Evolutionary conservation across 257 asterid genomes (phyloP).

Genomic region (Craterostigma plantagineum): DNA sequence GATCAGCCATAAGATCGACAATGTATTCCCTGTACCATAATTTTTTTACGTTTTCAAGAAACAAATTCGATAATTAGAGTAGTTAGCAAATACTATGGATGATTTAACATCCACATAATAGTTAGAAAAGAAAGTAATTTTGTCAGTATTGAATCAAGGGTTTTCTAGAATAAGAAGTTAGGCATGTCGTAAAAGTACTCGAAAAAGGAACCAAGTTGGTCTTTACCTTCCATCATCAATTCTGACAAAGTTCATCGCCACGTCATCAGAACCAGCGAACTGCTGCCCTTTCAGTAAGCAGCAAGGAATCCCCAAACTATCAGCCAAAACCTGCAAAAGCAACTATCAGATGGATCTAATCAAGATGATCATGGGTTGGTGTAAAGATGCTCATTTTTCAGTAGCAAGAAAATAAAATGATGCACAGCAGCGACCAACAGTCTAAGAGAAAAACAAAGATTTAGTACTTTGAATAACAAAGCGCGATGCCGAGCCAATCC

Average conservation of each 20-base stretch:
- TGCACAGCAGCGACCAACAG: not conserved
- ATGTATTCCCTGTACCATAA: constrained; percentile 71
- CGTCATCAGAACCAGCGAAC: constrained; percentile 81
- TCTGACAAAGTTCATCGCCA: constrained; percentile 78
- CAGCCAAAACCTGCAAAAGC: constrained; percentile 82
- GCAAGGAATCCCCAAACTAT: constrained; percentile 64
- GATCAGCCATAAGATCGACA: constrained; percentile 94
- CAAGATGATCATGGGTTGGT: too few species aligned
- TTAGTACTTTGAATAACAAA: constrained; percentile 72
- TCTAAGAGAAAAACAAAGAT: constrained; percentile 2
- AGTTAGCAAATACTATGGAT: too few species aligned
- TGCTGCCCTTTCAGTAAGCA: constrained; percentile 81
- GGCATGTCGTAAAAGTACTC: too few species aligned
- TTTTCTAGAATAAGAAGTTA: too few species aligned
- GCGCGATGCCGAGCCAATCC: constrained; percentile 99
- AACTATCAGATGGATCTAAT: too few species aligned
- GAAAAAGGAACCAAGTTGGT: constrained; percentile 1
- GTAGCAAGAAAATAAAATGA: too few species aligned
- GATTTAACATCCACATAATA: too few species aligned
- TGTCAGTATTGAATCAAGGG: too few species aligned
- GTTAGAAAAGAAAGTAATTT: too few species aligned
- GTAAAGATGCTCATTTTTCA: too few species aligned
- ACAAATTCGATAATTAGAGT: too few species aligned
- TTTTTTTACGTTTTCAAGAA: too few species aligned
- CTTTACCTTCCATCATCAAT: constrained; percentile 55